Evolutionary conservation across 2,329 filamentous ascomycete species (phyloP), one percentile per base, ranked within the genome.

Genomic region (Cladophialophora carrionii): DNA sequence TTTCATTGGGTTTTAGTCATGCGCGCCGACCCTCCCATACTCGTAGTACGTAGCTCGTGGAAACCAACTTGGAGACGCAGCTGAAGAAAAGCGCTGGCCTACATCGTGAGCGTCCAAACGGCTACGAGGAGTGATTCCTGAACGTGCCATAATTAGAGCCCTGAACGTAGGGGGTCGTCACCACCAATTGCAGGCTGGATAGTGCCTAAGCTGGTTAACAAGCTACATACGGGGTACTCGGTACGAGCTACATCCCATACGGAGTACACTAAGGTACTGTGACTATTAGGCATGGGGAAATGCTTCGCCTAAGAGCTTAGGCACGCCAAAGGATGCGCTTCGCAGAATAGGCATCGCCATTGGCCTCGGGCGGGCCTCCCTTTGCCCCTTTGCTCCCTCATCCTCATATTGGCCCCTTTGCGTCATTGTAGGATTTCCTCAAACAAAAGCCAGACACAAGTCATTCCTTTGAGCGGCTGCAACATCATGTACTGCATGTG

Each of bases 291-390:
- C 8, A 51, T 51, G 48, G 48, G 48, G 8, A 52, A 52, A 52
- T 52, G 48, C 48, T 52, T 52, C 48, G 48, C 48, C 48, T n/a
- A 52, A 26, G 26, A 52, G 48, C 48, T 26, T 52, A 20, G 12
- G 9, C 14, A 51, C 17, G 8, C 20, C 9, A 24, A 51, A n/a
- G n/a, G n/a, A n/a, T n/a, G n/a, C n/a, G n/a, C n/a, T n/a, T n/a
- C n/a, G n/a, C n/a, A 51, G 10, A 24, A n/a, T 52, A 4, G 48
- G 10, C 48, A 5, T 17, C 48, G 10, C 48, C 20, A 52, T 52
- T 29, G 48, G 37, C 6, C 12, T 14, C 12, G 3, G 34, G 34
- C 34, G 34, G 34, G 12, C 9, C 1, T 9, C 8, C 10, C 34
- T 14, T 14, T 12, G 2, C 34, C 8, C 10, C 34, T 14, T 14